Evolutionary conservation across 352 stramenopile genomes (phyloP).

Genomic region (Phytopythium cucurbitacearum): DNA sequence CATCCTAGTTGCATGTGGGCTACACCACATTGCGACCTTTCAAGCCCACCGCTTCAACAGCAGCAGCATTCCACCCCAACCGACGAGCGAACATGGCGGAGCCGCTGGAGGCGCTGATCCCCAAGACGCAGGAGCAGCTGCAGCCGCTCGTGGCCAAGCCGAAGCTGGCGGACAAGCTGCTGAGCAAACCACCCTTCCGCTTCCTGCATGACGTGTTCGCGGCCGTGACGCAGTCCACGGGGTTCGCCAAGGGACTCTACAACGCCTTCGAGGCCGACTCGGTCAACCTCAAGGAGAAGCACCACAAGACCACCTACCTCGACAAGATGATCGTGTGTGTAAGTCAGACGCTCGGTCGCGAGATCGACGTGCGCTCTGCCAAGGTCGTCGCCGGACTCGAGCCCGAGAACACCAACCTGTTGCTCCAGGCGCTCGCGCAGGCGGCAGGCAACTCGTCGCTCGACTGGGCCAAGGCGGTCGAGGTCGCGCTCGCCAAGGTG

Average conservation of each 20-base stretch:
- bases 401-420: slow-evolving; percentile 80
- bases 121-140: slow-evolving; percentile 79
- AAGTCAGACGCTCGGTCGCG: slow-evolving; percentile 47
- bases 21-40: too few species aligned
- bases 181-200: slow-evolving; percentile 94
- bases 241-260: slow-evolving; percentile 85
- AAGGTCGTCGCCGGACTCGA: slow-evolving; percentile 87
- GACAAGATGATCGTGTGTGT: slow-evolving; percentile 88
- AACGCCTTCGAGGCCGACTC: slow-evolving; percentile 75
- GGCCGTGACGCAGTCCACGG: slow-evolving; percentile 77
- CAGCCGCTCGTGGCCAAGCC: slow-evolving; percentile 91
- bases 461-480: slow-evolving; percentile 62
- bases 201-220: slow-evolving; percentile 95
- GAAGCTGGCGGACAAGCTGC: slow-evolving; percentile 94
- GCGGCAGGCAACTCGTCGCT: slow-evolving; percentile 53
- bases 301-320: slow-evolving; percentile 81
- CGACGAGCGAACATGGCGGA: slow-evolving; percentile 33
- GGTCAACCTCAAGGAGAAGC: slow-evolving; percentile 84
- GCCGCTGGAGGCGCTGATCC: slow-evolving; percentile 60
- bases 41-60: background rate
- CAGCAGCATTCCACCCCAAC: slow-evolving; percentile 1
- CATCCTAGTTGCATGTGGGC: background rate
- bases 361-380: slow-evolving; percentile 69
- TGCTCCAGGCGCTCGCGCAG: slow-evolving; percentile 65
- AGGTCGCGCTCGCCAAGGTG: slow-evolving; percentile 57